Evolutionary conservation across 805 yeast species (phyloP).

Genomic region (Yamadazyma philogaea): DNA sequence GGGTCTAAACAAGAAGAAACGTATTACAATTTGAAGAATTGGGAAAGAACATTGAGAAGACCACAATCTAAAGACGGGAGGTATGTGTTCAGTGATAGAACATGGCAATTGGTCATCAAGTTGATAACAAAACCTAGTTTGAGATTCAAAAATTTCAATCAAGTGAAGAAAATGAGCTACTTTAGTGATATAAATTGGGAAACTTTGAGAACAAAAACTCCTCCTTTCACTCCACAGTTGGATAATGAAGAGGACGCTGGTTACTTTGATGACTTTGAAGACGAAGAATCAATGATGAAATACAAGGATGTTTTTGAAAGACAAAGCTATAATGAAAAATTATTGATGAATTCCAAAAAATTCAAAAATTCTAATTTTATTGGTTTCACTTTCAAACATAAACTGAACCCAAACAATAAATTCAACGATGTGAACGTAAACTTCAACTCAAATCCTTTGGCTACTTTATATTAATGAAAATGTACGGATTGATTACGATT

Average conservation of each 20-base stretch:
- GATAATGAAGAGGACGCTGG: constrained; percentile 99
- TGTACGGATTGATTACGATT: not conserved
- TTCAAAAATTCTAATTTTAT: constrained; percentile 61
- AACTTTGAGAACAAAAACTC: constrained; percentile 61
- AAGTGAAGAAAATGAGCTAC: constrained; percentile 75
- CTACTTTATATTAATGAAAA: constrained; percentile 35
- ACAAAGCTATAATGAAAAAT: constrained; percentile 75
- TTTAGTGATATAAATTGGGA: constrained; percentile 84
- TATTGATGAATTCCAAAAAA: constrained; percentile 51
- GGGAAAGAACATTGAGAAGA: constrained; percentile 84
- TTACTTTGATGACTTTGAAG: constrained; percentile 94
- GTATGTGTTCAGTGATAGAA: constrained; percentile 90
- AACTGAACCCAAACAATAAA: constrained; percentile 53
- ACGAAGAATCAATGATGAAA: constrained; percentile 95
- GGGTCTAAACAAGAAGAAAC: constrained; percentile 95
- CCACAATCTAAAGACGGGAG: constrained; percentile 92
- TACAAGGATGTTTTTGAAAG: constrained; percentile 96
- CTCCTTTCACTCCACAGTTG: constrained; percentile 96
- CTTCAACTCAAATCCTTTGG: constrained; percentile 36
- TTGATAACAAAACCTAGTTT: constrained; percentile 76
- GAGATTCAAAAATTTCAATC: constrained; percentile 75
- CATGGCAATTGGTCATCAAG: constrained; percentile 84
- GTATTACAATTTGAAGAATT: constrained; percentile 85
- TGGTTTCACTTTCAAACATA: constrained; percentile 95
- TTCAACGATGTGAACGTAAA: constrained; percentile 21